Evolutionary conservation across 495 filamentous ascomycete species (phyloP), one percentile per base, ranked within the genome.

Genomic region (Podospora sp.): DNA sequence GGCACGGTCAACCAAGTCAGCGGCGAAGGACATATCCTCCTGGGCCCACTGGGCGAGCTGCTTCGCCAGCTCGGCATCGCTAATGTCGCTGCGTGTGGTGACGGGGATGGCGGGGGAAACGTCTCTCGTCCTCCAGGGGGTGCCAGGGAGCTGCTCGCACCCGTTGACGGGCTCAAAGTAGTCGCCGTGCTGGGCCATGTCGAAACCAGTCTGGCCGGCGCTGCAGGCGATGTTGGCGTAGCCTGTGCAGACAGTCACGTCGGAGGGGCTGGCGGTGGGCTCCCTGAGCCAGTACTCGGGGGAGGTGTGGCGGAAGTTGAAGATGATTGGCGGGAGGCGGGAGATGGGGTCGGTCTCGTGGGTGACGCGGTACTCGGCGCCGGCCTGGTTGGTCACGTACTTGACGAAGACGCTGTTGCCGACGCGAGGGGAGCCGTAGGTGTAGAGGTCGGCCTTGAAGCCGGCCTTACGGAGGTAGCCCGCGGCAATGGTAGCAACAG

Each of bases 291-390:
- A 93, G 76, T 87, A 92, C 78, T 93, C 91, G 0, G 90, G 90
- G 56, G 81, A 86, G 6, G 85, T 79, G 70, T 93, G 90, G 46
- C 77, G 76, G 76, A 82, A 93, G 20, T 85, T 86, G 25, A 85
- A 63, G 14, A 76, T 6, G 26, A 79, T 68, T 2, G 88, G 88
- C 0, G 91, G 90, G 24, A 91, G 73, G 2, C 84, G 79, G 1
- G 91, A 88, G 0, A 93, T 85, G 1, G 87, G 83, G 75, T 94
- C 91, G 70, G 89, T 80, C 16, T 73, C 71, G 72, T 93, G 89
- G 3, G 91, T 93, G 33, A 90, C 80, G 67, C 91, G 86, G 79
- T 79, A 91, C 68, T 86, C 87, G 27, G 74, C 75, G 29, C 81
- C 79, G 27, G 74, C 35, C 65, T 78, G 75, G 24, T 67, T 59